These are phyloP conservation scores for Colletotrichum camelliae DNA, from an alignment of 2,329 filamentous ascomycete species.

Conservation along the genomic window DNA sequence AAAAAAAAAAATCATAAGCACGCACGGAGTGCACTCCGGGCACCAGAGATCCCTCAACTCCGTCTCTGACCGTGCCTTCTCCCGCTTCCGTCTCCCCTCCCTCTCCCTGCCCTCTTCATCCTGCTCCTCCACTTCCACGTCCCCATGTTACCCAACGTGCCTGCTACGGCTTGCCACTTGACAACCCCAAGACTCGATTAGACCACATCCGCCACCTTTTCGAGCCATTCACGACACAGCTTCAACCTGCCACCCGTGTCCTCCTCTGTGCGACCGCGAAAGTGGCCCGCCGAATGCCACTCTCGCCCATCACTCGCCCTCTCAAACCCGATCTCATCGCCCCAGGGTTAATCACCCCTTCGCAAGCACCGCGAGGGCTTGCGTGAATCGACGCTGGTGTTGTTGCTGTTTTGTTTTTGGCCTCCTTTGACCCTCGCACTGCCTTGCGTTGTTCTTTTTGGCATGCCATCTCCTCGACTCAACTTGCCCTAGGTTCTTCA, in stretches of 20 bases:
- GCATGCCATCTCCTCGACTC: neutral
- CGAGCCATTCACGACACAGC: neutral
- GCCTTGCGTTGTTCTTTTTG: neutral
- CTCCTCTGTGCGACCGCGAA: neutral
- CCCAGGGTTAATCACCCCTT: neutral
- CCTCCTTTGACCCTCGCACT: neutral
- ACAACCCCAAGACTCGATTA: neutral
- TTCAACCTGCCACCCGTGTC: neutral
- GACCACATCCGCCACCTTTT: neutral
- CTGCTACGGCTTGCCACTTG: slow-evolving; percentile 2
- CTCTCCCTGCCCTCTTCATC: neutral
- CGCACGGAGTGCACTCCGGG: neutral
- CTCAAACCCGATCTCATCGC: neutral
- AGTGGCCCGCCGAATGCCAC: neutral
- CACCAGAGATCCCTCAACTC: neutral
- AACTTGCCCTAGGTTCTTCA: neutral
- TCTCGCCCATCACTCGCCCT: neutral
- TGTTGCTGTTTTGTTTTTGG: neutral
- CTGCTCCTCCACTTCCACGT: neutral
- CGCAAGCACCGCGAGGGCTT: neutral
- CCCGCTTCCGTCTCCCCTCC: neutral
- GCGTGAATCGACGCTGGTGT: neutral
- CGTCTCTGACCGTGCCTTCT: neutral
- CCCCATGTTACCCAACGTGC: neutral
- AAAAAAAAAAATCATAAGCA: neutral